Evolutionary conservation across 805 yeast species (phyloP).

Genomic region (Sporopachydermia quercuum): DNA sequence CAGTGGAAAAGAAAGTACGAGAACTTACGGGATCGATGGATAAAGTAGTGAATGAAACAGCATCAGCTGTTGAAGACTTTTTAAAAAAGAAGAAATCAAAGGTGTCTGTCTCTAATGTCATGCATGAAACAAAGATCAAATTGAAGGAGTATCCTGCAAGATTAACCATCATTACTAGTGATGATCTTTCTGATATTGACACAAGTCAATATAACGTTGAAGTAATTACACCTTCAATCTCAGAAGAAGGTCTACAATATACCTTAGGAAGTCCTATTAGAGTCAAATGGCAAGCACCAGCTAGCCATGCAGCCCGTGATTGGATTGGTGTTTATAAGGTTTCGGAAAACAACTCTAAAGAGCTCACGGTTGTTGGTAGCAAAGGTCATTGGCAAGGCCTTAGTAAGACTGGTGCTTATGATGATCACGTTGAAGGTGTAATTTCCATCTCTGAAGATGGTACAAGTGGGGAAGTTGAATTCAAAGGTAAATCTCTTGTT

Average conservation of each 20-base stretch:
- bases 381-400: conserved; percentile 51
- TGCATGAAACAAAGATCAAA: conserved; percentile 21
- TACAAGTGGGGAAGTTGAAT: conserved; percentile 31
- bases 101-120: conserved; percentile 15
- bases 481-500: conserved; percentile 31
- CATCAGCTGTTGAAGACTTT: conserved; percentile 32
- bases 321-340: conserved; percentile 71
- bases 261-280: conserved; percentile 37
- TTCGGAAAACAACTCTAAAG: conserved; percentile 38
- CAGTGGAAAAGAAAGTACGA: conserved; percentile 13
- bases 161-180: conserved; percentile 15
- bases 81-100: conserved; percentile 16
- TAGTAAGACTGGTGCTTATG: conserved; percentile 19
- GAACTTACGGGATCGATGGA: conserved; percentile 21
- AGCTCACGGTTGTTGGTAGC: conserved; percentile 44
- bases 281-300: conserved; percentile 41
- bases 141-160: conserved; percentile 23
- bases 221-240: conserved; percentile 5
- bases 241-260: conserved; percentile 11
- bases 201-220: conserved; percentile 11
- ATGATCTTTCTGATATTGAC: conserved; percentile 16
- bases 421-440: conserved; percentile 14
- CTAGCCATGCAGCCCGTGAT: conserved; percentile 32
- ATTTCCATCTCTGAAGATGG: conserved; percentile 6
- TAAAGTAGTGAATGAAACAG: conserved; percentile 21